Conservation (phyloP, 257 asterid species). For the Orobanche coerulescens region DNA sequence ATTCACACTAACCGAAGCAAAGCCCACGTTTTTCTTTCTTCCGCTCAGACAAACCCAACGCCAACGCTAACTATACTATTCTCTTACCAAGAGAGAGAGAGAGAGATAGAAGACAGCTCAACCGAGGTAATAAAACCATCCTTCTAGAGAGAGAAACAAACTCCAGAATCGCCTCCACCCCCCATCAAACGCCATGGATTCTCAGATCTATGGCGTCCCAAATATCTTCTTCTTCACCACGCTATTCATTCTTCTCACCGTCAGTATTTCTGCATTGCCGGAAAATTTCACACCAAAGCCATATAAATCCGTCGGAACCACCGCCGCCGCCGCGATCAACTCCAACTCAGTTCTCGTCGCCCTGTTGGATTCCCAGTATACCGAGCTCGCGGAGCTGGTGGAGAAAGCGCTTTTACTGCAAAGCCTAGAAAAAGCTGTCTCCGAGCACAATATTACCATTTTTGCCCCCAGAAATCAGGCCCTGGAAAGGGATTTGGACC, state of each 20-base stretch:
- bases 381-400: conserved; percentile 84
- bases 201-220: conserved; percentile 73
- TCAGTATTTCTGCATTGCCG: conserved; percentile 47
- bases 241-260: conserved; percentile 23
- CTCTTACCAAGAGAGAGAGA: neutral
- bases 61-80: neutral
- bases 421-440: conserved; percentile 70
- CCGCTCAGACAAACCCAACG: neutral
- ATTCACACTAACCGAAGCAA: conserved; percentile 30
- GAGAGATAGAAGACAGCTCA: conserved; percentile 2
- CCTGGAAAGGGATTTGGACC: conserved; percentile 75
- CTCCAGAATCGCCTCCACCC: neutral
- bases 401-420: conserved; percentile 84
- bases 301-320: too few species aligned
- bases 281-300: conserved; percentile 27
- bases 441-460: conserved; percentile 71
- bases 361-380: conserved; percentile 77
- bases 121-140: neutral
- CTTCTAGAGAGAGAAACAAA: conserved; percentile 25
- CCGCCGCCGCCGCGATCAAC: conserved; percentile 28
- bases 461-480: conserved; percentile 92
- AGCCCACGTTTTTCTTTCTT: conserved; percentile 24
- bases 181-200: conserved; percentile 59
- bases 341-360: conserved; percentile 92
- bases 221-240: conserved; percentile 21